phyloP scores from a whole-genome alignment of 768 basidiomycete genomes.

The Trametes punicea region DNA sequence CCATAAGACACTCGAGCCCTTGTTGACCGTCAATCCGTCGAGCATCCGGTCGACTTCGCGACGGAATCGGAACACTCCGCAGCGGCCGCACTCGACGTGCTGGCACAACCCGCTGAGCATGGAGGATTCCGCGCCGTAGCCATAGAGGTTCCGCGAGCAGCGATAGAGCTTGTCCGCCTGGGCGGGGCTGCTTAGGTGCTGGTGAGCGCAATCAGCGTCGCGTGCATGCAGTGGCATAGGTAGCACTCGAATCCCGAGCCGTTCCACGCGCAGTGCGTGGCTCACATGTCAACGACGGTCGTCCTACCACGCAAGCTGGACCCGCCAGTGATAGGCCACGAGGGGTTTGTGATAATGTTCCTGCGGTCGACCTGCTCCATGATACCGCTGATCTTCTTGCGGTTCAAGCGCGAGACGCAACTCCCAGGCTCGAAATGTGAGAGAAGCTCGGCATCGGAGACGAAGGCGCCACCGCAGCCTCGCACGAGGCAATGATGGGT shows the following conservation, averaged over 20 bases:
- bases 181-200: slow-evolving; percentile 60
- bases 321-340: slow-evolving; percentile 43
- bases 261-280: slow-evolving; percentile 42
- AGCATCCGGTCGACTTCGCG: slow-evolving; percentile 37
- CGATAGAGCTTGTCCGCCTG: slow-evolving; percentile 53
- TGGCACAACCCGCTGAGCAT: slow-evolving; percentile 58
- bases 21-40: slow-evolving; percentile 21
- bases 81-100: slow-evolving; percentile 63
- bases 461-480: slow-evolving; percentile 47
- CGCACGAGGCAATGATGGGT: slow-evolving; percentile 35
- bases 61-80: slow-evolving; percentile 51
- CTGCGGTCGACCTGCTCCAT: slow-evolving; percentile 42
- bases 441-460: slow-evolving; percentile 51
- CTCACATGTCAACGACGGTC: slow-evolving; percentile 32
- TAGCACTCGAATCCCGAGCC: slow-evolving; percentile 55
- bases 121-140: slow-evolving; percentile 42
- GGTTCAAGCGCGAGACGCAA: slow-evolving; percentile 49
- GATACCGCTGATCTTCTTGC: slow-evolving; percentile 37
- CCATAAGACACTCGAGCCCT: too few species aligned
- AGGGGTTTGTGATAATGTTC: slow-evolving; percentile 54
- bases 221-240: slow-evolving; percentile 48
- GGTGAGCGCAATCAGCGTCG: slow-evolving; percentile 43
- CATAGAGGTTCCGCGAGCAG: slow-evolving; percentile 42
- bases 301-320: slow-evolving; percentile 5
- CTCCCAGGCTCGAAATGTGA: slow-evolving; percentile 62